These are phyloP conservation scores for Castanospermum australe DNA, from an alignment of 306 rosid species.

Conservation along the genomic window DNA sequence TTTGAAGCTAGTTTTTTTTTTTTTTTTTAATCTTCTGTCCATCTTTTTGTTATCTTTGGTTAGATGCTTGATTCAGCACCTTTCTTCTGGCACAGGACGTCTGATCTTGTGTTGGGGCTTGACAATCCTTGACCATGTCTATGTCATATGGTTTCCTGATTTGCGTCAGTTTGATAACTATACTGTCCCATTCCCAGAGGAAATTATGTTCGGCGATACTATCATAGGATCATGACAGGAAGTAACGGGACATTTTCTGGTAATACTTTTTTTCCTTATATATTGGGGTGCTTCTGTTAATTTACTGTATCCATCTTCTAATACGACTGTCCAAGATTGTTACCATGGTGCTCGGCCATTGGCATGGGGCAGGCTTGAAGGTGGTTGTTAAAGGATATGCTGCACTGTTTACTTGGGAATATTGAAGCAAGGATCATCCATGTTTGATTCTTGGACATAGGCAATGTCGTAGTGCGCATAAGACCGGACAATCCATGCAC, in stretches of 20 bases:
- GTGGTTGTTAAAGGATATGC: not conserved
- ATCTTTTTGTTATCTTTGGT: not conserved
- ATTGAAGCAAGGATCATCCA: not conserved
- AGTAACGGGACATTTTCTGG: not conserved
- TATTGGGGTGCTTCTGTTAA: not conserved
- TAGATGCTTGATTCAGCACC: not conserved
- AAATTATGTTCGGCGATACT: not conserved
- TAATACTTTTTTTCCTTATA: not conserved
- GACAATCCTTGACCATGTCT: constrained; percentile 7
- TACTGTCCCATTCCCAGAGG: not conserved
- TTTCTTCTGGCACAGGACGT: not conserved
- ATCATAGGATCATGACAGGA: not conserved
- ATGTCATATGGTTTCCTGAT: not conserved
- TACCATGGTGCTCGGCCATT: no score
- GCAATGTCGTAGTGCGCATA: not conserved
- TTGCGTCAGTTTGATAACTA: not conserved
- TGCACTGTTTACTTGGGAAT: not conserved
- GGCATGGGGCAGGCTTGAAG: not conserved
- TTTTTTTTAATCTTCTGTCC: not conserved
- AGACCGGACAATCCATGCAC: not conserved
- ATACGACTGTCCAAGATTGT: no score
- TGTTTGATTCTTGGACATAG: not conserved
- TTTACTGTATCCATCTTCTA: not conserved
- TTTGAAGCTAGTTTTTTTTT: not conserved
- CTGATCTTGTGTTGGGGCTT: not conserved